phyloP scores from a whole-genome alignment of 1,284 basidiomycete species.

The Cystobasidium slooffiae region DNA sequence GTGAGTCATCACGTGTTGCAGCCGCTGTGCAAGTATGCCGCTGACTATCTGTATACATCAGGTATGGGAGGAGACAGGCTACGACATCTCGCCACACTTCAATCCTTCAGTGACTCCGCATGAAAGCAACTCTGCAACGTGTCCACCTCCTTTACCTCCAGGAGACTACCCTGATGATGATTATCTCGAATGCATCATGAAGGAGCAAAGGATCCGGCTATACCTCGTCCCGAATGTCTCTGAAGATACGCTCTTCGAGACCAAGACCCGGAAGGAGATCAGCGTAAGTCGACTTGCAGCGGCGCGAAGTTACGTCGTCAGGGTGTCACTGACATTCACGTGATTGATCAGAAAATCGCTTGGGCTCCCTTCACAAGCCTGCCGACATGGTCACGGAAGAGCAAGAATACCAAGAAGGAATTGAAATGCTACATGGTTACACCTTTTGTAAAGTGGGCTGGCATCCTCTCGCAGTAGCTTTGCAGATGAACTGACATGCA shows the following conservation, averaged over 20 bases:
- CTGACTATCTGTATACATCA: slow-evolving; percentile 55
- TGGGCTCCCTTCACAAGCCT: slow-evolving; percentile 92
- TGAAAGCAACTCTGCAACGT: slow-evolving; percentile 19
- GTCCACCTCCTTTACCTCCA: slow-evolving; percentile 47
- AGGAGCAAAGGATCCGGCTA: slow-evolving; percentile 85
- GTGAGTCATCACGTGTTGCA: slow-evolving; percentile 60
- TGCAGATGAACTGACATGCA: no score
- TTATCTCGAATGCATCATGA: slow-evolving; percentile 81
- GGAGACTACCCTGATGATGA: slow-evolving; percentile 49
- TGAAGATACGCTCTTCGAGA: slow-evolving; percentile 86
- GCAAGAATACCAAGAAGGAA: slow-evolving; percentile 53
- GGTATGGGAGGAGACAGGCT: slow-evolving; percentile 94
- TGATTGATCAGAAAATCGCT: slow-evolving; percentile 77
- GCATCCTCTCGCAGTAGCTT: not conserved
- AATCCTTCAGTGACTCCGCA: slow-evolving; percentile 60
- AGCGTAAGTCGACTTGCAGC: slow-evolving; percentile 68
- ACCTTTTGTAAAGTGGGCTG: slow-evolving; percentile 83
- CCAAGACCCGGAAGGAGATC: slow-evolving; percentile 96
- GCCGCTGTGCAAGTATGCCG: not conserved
- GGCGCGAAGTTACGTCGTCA: not conserved
- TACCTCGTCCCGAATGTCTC: slow-evolving; percentile 90
- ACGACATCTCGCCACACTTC: slow-evolving; percentile 75
- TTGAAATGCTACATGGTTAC: slow-evolving; percentile 92
- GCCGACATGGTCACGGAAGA: slow-evolving; percentile 89
- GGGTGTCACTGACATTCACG: not conserved